phyloP scores from a whole-genome alignment of 2,329 filamentous ascomycete genomes.

The Arthroderma sp. region DNA sequence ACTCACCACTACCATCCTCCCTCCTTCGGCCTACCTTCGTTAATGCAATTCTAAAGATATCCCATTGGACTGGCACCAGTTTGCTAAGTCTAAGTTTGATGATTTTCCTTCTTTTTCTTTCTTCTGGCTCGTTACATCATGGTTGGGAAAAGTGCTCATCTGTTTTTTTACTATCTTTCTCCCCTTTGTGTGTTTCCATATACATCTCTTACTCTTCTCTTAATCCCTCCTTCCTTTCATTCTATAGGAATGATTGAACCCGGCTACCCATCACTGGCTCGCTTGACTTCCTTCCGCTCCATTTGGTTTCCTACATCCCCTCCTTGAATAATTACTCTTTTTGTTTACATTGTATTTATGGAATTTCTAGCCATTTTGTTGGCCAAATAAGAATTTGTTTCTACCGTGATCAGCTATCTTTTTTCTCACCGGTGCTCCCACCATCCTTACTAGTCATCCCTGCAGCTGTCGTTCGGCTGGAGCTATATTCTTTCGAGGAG shows the following conservation, averaged over 20 bases:
- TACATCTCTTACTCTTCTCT: background rate
- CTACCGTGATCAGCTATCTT: background rate
- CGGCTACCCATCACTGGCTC: background rate
- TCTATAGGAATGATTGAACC: too few species aligned
- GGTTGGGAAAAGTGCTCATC: slow-evolving; percentile 1
- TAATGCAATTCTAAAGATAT: too few species aligned
- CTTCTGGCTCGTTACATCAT: background rate
- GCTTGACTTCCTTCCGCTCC: background rate
- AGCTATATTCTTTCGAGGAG: background rate
- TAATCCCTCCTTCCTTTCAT: background rate
- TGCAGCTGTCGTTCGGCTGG: too few species aligned
- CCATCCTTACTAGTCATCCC: background rate
- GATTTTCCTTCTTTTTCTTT: background rate
- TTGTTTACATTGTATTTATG: background rate
- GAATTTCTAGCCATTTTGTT: background rate
- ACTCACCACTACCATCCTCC: background rate
- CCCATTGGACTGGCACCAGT: background rate
- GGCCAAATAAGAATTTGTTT: background rate
- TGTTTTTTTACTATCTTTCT: background rate
- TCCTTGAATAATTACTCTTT: background rate
- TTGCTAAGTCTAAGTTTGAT: background rate
- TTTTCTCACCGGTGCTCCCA: too few species aligned
- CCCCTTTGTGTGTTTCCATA: slow-evolving; percentile 1
- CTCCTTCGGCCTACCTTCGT: too few species aligned
- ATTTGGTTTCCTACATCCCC: background rate